A percentile compares a stretch with the other conserved stretches of the same genome.
These are phyloP conservation scores for Paulownia fortunei DNA, from an alignment of 257 asterid genomes.

Conservation along the genomic window DNA sequence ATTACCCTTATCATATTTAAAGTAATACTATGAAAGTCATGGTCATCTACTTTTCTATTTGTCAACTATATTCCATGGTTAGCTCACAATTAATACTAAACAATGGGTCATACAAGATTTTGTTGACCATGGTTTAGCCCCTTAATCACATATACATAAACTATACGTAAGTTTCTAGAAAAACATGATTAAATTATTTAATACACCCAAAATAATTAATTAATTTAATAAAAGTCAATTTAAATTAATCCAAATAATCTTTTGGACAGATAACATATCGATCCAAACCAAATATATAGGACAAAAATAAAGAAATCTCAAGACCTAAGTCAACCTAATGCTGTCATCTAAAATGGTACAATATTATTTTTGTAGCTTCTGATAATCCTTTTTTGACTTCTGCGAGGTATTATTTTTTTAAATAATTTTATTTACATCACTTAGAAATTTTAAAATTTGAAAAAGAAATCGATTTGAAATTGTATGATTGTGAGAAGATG, in stretches of 20 bases:
- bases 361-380: slow-evolving; percentile 25
- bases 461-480: neutral
- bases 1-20: too few species aligned
- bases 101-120: neutral
- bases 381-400: slow-evolving; percentile 43
- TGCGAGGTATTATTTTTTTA: neutral
- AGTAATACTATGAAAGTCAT: too few species aligned
- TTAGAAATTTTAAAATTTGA: slow-evolving; percentile 26
- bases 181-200: neutral
- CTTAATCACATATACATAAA: neutral
- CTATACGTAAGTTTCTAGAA: slow-evolving; percentile 29
- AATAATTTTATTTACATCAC: neutral
- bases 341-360: slow-evolving; percentile 38
- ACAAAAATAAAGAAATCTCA: slow-evolving; percentile 19
- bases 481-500: slow-evolving; percentile 16
- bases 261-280: slow-evolving; percentile 3
- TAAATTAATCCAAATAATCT: slow-evolving; percentile 22
- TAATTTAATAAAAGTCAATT: slow-evolving; percentile 19
- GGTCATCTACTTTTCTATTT: neutral
- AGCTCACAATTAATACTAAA: slow-evolving; percentile 12
- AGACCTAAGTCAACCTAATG: slow-evolving; percentile 46
- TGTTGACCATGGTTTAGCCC: slow-evolving; percentile 22
- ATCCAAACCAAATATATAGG: slow-evolving; percentile 15
- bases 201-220: neutral
- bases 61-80: slow-evolving; percentile 17